phyloP scores from a whole-genome alignment of 2,329 filamentous ascomycete genomes.

The Penicillium crustosum region DNA sequence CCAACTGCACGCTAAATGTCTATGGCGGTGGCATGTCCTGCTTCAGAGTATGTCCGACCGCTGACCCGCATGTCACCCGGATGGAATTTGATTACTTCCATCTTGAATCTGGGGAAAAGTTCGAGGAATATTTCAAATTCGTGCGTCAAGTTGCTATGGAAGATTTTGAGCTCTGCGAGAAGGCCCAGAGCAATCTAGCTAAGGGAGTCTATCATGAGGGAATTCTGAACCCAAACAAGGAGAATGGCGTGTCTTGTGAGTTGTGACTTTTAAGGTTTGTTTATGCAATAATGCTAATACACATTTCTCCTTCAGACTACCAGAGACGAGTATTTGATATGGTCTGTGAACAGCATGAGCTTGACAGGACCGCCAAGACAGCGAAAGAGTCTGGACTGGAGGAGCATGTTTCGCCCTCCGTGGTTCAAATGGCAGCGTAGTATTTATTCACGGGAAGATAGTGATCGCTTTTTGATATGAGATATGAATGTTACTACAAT shows the following conservation, averaged over 20 bases:
- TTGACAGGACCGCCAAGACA: constrained; percentile 29
- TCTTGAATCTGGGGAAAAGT: constrained; percentile 50
- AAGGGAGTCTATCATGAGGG: constrained; percentile 57
- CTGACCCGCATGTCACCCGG: constrained; percentile 50
- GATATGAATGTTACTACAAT: neutral
- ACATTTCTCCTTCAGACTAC: constrained; percentile 38
- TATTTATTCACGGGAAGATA: neutral
- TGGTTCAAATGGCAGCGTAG: constrained; percentile 20
- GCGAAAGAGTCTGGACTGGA: constrained; percentile 7
- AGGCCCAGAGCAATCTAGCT: constrained; percentile 55
- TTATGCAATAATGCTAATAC: constrained; percentile 17
- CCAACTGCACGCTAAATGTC: constrained; percentile 57
- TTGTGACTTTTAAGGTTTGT: constrained; percentile 11
- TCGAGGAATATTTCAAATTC: constrained; percentile 58
- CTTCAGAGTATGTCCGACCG: constrained; percentile 56
- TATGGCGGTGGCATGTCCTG: constrained; percentile 60
- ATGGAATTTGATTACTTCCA: constrained; percentile 64
- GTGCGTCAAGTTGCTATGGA: constrained; percentile 58
- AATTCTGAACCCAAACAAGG: constrained; percentile 56
- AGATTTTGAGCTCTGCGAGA: constrained; percentile 59
- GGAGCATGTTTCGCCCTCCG: neutral
- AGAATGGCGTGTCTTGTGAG: constrained; percentile 55
- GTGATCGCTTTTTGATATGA: neutral
- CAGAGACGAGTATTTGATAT: constrained; percentile 49
- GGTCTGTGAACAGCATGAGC: constrained; percentile 45